phyloP scores from a whole-genome alignment of 257 asterid species.

The Hygrophila difformis region DNA sequence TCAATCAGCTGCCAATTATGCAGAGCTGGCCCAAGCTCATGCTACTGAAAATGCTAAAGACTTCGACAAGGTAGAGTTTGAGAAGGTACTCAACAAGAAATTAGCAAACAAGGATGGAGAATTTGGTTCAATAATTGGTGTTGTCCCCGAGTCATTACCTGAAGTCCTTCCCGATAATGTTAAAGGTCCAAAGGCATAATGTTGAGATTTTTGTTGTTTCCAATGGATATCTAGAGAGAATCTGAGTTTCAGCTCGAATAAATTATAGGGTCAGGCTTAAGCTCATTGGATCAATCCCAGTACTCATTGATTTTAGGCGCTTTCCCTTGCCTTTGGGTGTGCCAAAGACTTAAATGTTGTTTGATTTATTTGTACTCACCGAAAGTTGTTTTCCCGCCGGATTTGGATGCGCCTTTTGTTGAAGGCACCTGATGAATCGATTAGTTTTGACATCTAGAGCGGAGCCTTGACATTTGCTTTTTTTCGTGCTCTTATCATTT shows the following conservation, averaged over 20 bases:
- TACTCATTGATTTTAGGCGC: constrained; percentile 25
- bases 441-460: too few species aligned
- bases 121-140: constrained; percentile 43
- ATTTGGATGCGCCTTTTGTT: constrained; percentile 11
- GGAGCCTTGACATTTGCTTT: too few species aligned
- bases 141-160: constrained; percentile 38
- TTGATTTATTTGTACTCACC: constrained; percentile 7
- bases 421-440: constrained; percentile 3
- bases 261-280: constrained; percentile 30
- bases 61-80: constrained; percentile 63
- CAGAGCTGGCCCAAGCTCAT: constrained; percentile 69
- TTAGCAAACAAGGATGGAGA: constrained; percentile 42
- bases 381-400: constrained; percentile 13
- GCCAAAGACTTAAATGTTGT: constrained; percentile 4
- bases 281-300: constrained; percentile 32
- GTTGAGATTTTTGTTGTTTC: constrained; percentile 14
- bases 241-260: constrained; percentile 37
- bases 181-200: constrained; percentile 38
- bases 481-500: too few species aligned
- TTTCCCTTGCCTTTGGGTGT: constrained; percentile 14
- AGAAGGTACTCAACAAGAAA: constrained; percentile 76
- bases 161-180: constrained; percentile 36
- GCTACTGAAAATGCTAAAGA: constrained; percentile 87
- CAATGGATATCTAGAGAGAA: constrained; percentile 16
- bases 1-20: constrained; percentile 69